Base-by-base conservation (phyloP, 2,329 filamentous ascomycete species). In the Sphaerulina vaccinii region DNA sequence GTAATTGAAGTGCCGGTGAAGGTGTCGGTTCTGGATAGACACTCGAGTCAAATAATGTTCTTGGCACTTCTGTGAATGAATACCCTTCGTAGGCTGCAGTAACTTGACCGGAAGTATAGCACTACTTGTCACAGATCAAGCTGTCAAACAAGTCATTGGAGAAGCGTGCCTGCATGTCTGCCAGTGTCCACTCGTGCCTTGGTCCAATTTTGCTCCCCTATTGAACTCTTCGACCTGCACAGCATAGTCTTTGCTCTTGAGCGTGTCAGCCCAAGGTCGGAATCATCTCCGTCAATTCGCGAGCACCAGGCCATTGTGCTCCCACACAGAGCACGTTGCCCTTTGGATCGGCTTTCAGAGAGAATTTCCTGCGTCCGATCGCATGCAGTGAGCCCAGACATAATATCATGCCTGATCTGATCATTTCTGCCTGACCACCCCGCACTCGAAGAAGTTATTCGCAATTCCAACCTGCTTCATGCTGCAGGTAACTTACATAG, bases 131-230 rank as follows among this genome's bases (percentile, higher is more conserved):
- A 36, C 45, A 52, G 19, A 55, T 40, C 21, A 55, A 23, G 4
- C 23, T 22, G 23, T 55, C 52, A 33, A 51, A 55, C 13, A 55
- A 22, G 16, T 55, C 43, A 42, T 55, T 55, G 22, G 52, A 55
- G 16, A 51, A 55, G 16, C 52, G 32, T n/a, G 35, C 27, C 24
- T 55, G 40, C 23, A 55, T 27, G 23, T 55, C 48, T n/a, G 39
- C 48, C 32, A 55, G 27, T n/a, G 48, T 55, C 52, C 52, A 55
- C 11, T 49, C 52, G 13, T 55, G 52, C 29, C 36, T 45, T 33
- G 42, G 22, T 8, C 52, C 52, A 39, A 55, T 52, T 4, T 15
- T 21, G 2, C 43, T 19, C 10, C 21, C 8, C 19, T 43, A 21
- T 49, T 49, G 43, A 55, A 55, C 19, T 51, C 36, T 16, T 32